Evolutionary conservation across 106 monocot genomes (phyloP), one percentile per base, ranked within the genome.

Genomic region (Xerophyta viscosa): DNA sequence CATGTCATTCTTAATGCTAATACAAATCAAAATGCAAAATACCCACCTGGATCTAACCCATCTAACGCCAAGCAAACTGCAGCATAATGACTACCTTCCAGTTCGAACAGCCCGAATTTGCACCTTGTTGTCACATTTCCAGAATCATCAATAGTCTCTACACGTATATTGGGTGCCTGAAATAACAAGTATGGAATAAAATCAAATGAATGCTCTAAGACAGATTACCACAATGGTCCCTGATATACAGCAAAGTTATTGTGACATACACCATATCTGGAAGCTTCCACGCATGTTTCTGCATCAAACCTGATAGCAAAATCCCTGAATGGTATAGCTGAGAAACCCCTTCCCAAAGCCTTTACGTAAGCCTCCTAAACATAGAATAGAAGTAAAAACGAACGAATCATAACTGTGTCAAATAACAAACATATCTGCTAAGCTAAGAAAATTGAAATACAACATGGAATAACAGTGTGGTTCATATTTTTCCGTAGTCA

Each of bases 291-390:
- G 53, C 31, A 21, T 58, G 56, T 65, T 27, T 37, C 52, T 66
- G 48, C 39, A 63, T 66, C 52, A 24, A 71, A 66, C 17, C 48
- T 54, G 31, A 87, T 71, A 4, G 70, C 50, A 37, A 92, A 92
- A 46, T 87, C 69, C n/a, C 64, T 86, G 50, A 92, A 87, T n/a
- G 92, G 92, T 53, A 82, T 78, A 67, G 75, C 84, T 29, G 84
- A 88, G 58, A 88, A 88, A 37, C 87, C 94, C 66, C 81, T 76
- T 48, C 94, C 94, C 17, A 81, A 77, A 73, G 94, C 94, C 60
- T 94, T 94, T 14, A 85, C 94, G 66, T 94, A 94, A 53, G 94
- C 84, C 39, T 84, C 84, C 81, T 84, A 59, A 10, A n/a, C n/a
- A n/a, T n/a, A n/a, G n/a, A n/a, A n/a, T n/a, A n/a, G n/a, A n/a